A percentile compares a stretch with the other conserved stretches of the same genome.
phyloP scores from a whole-genome alignment of 108 stramenopile genomes.

The Asterionellopsis glacialis region DNA sequence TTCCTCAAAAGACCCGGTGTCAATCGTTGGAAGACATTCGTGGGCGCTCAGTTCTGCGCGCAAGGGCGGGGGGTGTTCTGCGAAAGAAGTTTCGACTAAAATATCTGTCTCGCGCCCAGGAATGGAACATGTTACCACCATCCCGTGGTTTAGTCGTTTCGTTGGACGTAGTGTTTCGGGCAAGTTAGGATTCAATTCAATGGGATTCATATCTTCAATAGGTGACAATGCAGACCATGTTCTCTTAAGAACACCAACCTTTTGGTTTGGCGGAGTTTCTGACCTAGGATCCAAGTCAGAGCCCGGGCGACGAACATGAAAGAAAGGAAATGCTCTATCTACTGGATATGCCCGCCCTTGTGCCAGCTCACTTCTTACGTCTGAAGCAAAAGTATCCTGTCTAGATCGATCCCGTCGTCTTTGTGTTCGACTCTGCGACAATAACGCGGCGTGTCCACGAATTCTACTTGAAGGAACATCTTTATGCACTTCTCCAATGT shows the following conservation, averaged over 20 bases:
- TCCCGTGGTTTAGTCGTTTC: neutral
- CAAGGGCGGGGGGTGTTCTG: slow-evolving; percentile 18
- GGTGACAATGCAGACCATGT: slow-evolving; percentile 45
- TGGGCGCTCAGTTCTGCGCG: slow-evolving; percentile 13
- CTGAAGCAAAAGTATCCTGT: too few species aligned
- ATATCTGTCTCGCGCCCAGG: neutral
- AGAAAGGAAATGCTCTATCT: too few species aligned
- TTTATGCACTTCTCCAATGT: too few species aligned
- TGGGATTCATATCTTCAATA: slow-evolving; percentile 25
- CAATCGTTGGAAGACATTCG: neutral
- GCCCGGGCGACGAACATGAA: too few species aligned
- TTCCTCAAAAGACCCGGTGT: neutral
- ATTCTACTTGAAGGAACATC: too few species aligned
- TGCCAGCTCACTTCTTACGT: too few species aligned
- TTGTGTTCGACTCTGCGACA: too few species aligned
- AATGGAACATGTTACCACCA: slow-evolving; percentile 8
- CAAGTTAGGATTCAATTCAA: slow-evolving; percentile 20
- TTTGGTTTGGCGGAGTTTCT: too few species aligned
- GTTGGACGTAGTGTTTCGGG: neutral
- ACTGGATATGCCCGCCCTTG: too few species aligned
- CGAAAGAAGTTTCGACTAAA: slow-evolving; percentile 4
- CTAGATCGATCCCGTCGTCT: too few species aligned
- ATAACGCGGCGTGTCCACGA: too few species aligned
- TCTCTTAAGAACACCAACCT: slow-evolving; percentile 21
- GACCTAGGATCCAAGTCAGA: too few species aligned